These are phyloP conservation scores for Quercus suber DNA, from an alignment of 306 rosid species.

Conservation along the genomic window DNA sequence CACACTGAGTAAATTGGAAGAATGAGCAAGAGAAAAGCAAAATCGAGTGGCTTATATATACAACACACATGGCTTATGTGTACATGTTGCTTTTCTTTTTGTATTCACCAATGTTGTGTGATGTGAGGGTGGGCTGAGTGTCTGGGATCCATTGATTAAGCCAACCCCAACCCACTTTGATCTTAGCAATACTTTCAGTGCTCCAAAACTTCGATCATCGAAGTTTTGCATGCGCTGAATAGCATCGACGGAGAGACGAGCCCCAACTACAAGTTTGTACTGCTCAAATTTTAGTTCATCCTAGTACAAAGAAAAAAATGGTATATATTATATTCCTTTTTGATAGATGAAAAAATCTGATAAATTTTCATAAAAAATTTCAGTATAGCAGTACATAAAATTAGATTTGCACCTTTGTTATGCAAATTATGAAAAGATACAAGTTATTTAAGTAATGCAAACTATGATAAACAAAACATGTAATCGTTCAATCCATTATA, in stretches of 20 bases:
- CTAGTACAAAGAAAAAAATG: constrained; percentile 40
- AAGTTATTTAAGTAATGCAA: background rate
- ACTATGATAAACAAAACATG: background rate
- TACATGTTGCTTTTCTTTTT: background rate
- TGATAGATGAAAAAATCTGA: too few relatives aligned
- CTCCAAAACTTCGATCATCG: constrained; percentile 60
- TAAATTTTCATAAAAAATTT: too few relatives aligned
- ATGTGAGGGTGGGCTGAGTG: background rate
- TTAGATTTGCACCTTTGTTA: background rate
- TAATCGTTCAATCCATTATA: background rate
- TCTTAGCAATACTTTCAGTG: constrained; percentile 27
- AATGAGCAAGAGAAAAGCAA: background rate
- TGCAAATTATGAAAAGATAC: background rate
- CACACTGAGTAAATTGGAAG: background rate
- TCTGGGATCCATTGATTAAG: background rate
- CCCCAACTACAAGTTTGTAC: constrained; percentile 54
- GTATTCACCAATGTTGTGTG: too few relatives aligned
- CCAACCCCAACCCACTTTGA: constrained; percentile 16
- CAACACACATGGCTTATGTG: background rate
- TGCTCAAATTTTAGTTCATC: constrained; percentile 74
- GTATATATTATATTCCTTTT: too few relatives aligned
- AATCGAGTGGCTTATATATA: background rate
- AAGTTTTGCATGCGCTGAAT: constrained; percentile 55
- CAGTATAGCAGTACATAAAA: background rate
- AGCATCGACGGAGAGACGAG: constrained; percentile 41